A percentile compares a stretch with the other conserved stretches of the same genome.
Conservation (phyloP, 2,329 filamentous ascomycete species). For the Ophiocordyceps camponoti-floridani region DNA sequence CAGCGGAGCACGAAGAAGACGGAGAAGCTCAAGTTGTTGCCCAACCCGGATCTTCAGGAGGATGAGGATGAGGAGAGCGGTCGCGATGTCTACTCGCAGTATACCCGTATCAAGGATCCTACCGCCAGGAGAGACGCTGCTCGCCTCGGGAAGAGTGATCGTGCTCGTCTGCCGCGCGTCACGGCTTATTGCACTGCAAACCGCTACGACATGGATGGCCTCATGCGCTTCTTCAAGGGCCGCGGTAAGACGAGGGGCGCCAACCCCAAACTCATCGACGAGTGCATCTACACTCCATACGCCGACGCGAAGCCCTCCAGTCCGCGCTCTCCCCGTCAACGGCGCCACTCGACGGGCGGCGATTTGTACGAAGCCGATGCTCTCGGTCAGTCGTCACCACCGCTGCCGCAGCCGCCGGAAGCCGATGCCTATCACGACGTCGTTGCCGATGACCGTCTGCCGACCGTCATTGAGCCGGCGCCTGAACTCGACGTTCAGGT, state of each 20-base stretch:
- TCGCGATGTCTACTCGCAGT: conserved; percentile 92
- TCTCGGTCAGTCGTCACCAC: conserved; percentile 36
- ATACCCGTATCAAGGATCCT: conserved; percentile 92
- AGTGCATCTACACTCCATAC: conserved; percentile 94
- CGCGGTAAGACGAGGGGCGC: conserved; percentile 59
- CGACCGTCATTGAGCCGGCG: not conserved
- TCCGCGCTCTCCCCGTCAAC: conserved; percentile 21
- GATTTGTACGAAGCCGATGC: conserved; percentile 23
- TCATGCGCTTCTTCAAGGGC: conserved; percentile 84
- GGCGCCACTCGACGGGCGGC: conserved; percentile 61
- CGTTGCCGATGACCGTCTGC: conserved; percentile 3
- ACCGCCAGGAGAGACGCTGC: conserved; percentile 85
- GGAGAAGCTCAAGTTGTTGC: conserved; percentile 93
- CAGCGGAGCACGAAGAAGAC: conserved; percentile 90
- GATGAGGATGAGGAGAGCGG: conserved; percentile 75
- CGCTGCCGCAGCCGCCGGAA: conserved; percentile 18
- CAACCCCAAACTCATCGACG: conserved; percentile 83
- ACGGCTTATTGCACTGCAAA: conserved; percentile 95
- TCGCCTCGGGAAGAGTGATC: conserved; percentile 79
- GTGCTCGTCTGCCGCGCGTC: conserved; percentile 70
- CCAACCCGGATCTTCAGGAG: conserved; percentile 71
- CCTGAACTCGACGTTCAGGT: conserved; percentile 69
- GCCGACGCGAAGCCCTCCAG: conserved; percentile 43
- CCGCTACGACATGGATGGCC: conserved; percentile 72
- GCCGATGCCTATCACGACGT: conserved; percentile 8